Percentiles rank a stretch among this genome's conserved stretches.
Conservation (phyloP, 106 monocot species). For the Agapanthus africanus region DNA sequence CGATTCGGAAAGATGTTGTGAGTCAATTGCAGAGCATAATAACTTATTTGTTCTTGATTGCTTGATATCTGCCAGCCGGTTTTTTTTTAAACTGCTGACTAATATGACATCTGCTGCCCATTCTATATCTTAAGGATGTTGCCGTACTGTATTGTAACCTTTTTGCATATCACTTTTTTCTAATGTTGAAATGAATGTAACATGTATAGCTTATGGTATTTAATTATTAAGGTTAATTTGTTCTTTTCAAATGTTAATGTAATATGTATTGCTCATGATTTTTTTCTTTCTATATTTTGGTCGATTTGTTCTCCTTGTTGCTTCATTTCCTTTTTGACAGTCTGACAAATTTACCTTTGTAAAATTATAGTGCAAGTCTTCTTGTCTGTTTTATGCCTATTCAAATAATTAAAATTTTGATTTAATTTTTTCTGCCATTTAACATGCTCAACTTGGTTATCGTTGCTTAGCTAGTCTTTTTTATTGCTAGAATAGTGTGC, state of each 20-base stretch:
- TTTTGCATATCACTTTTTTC: neutral
- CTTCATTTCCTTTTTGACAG: neutral
- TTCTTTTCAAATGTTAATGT: neutral
- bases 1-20: conserved; percentile 73
- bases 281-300: too few species aligned
- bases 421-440: neutral
- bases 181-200: neutral
- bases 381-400: neutral
- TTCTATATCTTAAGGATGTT: neutral
- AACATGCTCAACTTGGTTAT: neutral
- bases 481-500: neutral
- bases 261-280: neutral
- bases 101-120: neutral
- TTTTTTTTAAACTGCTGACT: neutral
- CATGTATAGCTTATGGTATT: too few species aligned
- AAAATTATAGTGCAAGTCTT: neutral
- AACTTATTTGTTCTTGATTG: neutral
- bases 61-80: neutral
- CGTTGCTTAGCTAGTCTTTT: neutral
- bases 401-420: neutral
- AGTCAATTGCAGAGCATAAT: conserved; percentile 7
- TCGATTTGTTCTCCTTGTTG: too few species aligned
- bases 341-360: neutral
- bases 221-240: too few species aligned
- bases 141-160: too few species aligned